These are phyloP conservation scores for Hanseniaspora hatyaiensis DNA, from an alignment of 805 yeast genomes.

Conservation along the genomic window DNA sequence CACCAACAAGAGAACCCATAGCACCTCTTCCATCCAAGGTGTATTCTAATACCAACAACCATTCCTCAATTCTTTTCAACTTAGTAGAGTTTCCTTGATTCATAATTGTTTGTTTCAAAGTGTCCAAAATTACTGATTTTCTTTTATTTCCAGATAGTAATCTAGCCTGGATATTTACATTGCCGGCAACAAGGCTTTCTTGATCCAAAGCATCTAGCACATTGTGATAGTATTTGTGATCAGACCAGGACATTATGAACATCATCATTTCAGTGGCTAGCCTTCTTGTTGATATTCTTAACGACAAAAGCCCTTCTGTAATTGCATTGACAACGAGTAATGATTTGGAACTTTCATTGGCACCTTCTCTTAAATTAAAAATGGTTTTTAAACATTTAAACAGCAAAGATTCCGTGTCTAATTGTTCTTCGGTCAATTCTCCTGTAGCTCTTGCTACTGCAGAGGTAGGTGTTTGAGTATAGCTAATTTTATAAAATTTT, in stretches of 20 bases:
- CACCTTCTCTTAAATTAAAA: conserved; percentile 53
- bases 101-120: conserved; percentile 1
- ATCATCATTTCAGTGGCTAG: conserved; percentile 68
- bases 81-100: conserved; percentile 21
- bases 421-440: conserved; percentile 32
- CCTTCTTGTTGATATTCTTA: conserved; percentile 62
- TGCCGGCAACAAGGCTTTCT: conserved; percentile 26
- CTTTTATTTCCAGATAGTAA: conserved; percentile 13
- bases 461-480: conserved; percentile 22
- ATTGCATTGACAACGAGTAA: conserved; percentile 46
- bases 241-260: conserved; percentile 38
- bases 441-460: conserved; percentile 23
- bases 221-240: conserved; percentile 39
- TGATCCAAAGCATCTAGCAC: conserved; percentile 29
- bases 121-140: conserved; percentile 14
- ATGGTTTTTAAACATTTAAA: conserved; percentile 66
- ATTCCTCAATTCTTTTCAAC: conserved; percentile 51
- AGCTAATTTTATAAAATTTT: conserved; percentile 32
- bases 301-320: conserved; percentile 61
- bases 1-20: conserved; percentile 85
- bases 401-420: conserved; percentile 65
- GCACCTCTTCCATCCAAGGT: conserved; percentile 78
- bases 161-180: conserved; percentile 21
- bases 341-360: conserved; percentile 41
- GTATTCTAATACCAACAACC: conserved; percentile 56